These are phyloP conservation scores for Fusarium fujikuroi DNA, from an alignment of 2,329 filamentous ascomycete genomes.

Conservation along the genomic window DNA sequence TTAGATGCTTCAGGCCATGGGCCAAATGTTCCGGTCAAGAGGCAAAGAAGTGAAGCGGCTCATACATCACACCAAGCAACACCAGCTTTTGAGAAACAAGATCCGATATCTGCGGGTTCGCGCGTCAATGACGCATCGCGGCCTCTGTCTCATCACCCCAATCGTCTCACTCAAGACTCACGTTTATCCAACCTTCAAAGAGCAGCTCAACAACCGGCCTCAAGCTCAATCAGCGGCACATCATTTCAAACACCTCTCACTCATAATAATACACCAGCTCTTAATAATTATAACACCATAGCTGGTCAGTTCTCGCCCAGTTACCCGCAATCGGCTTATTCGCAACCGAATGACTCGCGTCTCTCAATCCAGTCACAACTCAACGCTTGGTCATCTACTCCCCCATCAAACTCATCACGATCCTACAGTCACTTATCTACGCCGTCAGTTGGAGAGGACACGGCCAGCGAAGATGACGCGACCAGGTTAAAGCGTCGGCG, in stretches of 20 bases:
- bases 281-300: background rate
- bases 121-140: background rate
- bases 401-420: background rate
- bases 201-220: background rate
- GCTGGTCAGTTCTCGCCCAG: background rate
- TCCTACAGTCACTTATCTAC: background rate
- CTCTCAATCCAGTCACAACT: constrained; percentile 2
- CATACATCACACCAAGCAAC: background rate
- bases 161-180: background rate
- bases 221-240: background rate
- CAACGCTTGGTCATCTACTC: constrained; percentile 3
- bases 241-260: constrained; percentile 3
- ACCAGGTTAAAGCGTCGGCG: constrained; percentile 30
- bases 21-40: constrained; percentile 11
- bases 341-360: constrained; percentile 1
- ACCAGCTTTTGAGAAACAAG: background rate
- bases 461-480: background rate
- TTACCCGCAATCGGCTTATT: constrained; percentile 7
- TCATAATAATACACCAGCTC: background rate
- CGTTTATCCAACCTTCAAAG: background rate
- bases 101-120: background rate
- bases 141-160: background rate
- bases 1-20: constrained; percentile 3
- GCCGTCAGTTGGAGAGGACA: constrained; percentile 1
- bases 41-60: background rate